These are phyloP conservation scores for Leccinum pellstonianum DNA, from an alignment of 768 basidiomycete species.

Conservation along the genomic window DNA sequence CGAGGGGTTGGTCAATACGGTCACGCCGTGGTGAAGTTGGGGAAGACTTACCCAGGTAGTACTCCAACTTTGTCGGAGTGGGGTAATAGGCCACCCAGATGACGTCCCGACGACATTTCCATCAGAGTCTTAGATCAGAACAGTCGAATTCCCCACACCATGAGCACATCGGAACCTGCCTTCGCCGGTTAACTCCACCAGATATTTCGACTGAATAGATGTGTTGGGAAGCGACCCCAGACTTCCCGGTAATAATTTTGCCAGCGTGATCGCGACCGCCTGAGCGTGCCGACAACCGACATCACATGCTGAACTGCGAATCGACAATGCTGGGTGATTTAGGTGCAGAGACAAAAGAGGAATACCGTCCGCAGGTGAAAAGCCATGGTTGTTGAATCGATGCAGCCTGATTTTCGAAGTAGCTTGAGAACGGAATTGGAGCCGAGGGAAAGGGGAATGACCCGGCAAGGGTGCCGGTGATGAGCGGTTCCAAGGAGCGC, in stretches of 20 bases:
- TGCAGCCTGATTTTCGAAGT: slow-evolving; percentile 46
- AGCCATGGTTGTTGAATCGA: slow-evolving; percentile 33
- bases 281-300: slow-evolving; percentile 40
- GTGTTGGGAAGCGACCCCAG: slow-evolving; percentile 25
- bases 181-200: slow-evolving; percentile 37
- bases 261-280: slow-evolving; percentile 50
- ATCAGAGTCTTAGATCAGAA: no score
- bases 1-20: background rate
- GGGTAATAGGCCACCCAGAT: no score
- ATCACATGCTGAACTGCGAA: slow-evolving; percentile 46
- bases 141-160: no score
- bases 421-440: slow-evolving; percentile 27
- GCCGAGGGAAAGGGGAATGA: slow-evolving; percentile 34
- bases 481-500: slow-evolving; percentile 15
- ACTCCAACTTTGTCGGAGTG: no score
- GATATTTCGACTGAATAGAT: slow-evolving; percentile 34
- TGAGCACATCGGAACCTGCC: slow-evolving; percentile 13
- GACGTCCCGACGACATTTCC: no score
- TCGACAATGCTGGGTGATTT: slow-evolving; percentile 11
- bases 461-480: slow-evolving; percentile 2
- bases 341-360: background rate
- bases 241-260: slow-evolving; percentile 45
- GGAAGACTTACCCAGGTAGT: no score
- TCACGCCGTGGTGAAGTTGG: no score
- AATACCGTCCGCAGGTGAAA: slow-evolving; percentile 39